These are phyloP conservation scores for Tylopilus rubrobrunneus DNA, from an alignment of 768 basidiomycete genomes.

Conservation along the genomic window DNA sequence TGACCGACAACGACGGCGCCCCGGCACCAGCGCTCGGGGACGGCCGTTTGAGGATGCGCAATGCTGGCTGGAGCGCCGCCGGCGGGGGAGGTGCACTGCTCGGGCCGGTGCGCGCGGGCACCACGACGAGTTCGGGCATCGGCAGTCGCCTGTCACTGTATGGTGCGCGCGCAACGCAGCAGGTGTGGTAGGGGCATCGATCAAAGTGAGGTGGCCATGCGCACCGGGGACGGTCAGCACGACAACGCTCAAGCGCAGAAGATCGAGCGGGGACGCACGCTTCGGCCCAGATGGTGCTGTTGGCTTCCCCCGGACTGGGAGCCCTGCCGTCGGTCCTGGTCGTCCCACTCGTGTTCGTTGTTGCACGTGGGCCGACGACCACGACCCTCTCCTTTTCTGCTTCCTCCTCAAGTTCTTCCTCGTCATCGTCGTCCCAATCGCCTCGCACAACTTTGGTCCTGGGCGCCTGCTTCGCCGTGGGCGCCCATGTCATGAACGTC, in stretches of 20 bases:
- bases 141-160: slow-evolving; percentile 56
- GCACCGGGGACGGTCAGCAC: slow-evolving; percentile 13
- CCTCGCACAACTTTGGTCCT: slow-evolving; percentile 33
- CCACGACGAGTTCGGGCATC: slow-evolving; percentile 62
- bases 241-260: neutral
- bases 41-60: slow-evolving; percentile 74
- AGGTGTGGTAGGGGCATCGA: too few relatives aligned
- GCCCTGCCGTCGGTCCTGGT: neutral
- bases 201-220: neutral
- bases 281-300: slow-evolving; percentile 61
- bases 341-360: neutral
- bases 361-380: neutral
- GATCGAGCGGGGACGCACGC: slow-evolving; percentile 47
- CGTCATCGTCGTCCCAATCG: slow-evolving; percentile 59
- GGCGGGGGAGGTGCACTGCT: slow-evolving; percentile 47
- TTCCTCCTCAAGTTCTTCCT: slow-evolving; percentile 37
- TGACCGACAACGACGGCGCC: neutral
- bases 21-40: slow-evolving; percentile 20
- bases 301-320: neutral
- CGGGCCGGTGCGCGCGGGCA: slow-evolving; percentile 34
- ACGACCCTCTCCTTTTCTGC: neutral
- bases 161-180: neutral
- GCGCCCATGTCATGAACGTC: neutral
- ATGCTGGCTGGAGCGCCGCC: slow-evolving; percentile 54
- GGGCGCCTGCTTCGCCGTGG: neutral